Base-by-base conservation (phyloP, 2,329 filamentous ascomycete genomes). In the Trichoderma arundinaceum region DNA sequence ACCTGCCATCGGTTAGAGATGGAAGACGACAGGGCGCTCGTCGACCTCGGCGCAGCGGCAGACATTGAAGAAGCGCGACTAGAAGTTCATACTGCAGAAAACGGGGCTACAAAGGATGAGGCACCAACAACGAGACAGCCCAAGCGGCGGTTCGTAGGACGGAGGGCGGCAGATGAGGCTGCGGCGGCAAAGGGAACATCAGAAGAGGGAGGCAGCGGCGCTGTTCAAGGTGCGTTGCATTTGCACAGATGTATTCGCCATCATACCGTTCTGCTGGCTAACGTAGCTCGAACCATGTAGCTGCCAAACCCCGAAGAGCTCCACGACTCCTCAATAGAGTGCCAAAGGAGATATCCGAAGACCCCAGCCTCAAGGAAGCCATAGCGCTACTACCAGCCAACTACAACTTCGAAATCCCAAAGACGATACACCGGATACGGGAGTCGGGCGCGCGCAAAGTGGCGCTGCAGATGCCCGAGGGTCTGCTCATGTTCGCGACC, bases 391-490 rank as follows among this genome's bases (percentile, higher is more conserved):
- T 99, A 2, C 95, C 95, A 1, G 82, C 87, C n/a, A 99, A 99
- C 82, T 99, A 99, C 84, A 94, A 92, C 72, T 99, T 99, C 76
- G 95, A 99, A 81, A 93, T 99, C 64, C 95, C 92, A 76, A 99
- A 99, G 81, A 99, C 95, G 8, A 96, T 99, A 73, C 93, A 98
- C 78, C 89, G 94, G 54, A 94, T 99, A 77, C 90, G 92, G 51
- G 90, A 89, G 1, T 88, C 90, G 8, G 88, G 86, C 8, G 89
- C 94, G 1, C 94, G 89, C 75, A 90, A 89, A 70, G 89, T 99
- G 2, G 96, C 94, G 0, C 83, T 99, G n/a, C 95, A 99, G 78
- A 95, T 99, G 83, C 95, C 95, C 5, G 96, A 99, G 78, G 95
- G 95, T 1, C 85, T 99, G 1, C 86, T 99, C 33, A 83, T 99